Evolutionary conservation across 1,139 yeast species (phyloP).

Genomic region (Hansenula anomala): DNA sequence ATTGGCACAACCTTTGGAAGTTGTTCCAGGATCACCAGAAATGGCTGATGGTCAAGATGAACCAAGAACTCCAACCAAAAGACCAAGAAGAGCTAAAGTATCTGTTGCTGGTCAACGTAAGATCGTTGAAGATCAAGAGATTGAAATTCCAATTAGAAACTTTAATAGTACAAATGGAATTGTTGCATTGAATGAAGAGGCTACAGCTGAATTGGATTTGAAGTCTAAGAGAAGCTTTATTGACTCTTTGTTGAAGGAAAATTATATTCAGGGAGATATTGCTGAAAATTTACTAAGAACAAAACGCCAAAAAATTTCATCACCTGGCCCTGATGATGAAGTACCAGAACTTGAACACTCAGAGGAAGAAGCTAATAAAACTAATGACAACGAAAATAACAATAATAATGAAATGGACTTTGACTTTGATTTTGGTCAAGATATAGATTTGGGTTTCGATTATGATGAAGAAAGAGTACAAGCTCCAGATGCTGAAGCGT

Average conservation of each 20-base stretch:
- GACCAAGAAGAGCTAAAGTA: constrained; percentile 2
- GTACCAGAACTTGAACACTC: constrained; percentile 20
- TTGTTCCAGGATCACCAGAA: constrained; percentile 12
- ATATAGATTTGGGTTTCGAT: constrained; percentile 7
- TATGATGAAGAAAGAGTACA: constrained; percentile 2
- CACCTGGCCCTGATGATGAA: constrained; percentile 12
- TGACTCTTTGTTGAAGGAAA: constrained; percentile 9
- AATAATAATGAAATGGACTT: constrained; percentile 8
- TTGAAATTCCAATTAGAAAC: constrained; percentile 17
- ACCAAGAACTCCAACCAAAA: constrained; percentile 3
- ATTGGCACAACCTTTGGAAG: constrained; percentile 4
- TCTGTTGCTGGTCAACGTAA: constrained; percentile 13
- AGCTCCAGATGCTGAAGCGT: constrained; percentile 7
- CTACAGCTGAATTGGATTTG: constrained; percentile 5
- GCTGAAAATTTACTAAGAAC: constrained; percentile 12
- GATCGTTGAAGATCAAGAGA: constrained; percentile 16
- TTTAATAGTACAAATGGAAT: constrained; percentile 13
- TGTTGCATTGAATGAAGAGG: background rate
- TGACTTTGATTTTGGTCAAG: constrained; percentile 10
- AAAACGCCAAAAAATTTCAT: constrained; percentile 16
- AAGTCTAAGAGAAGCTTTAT: constrained; percentile 11
- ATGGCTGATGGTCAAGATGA: constrained; percentile 9
- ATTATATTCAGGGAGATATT: constrained; percentile 13
- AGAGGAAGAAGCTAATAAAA: constrained; percentile 9
- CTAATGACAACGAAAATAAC: constrained; percentile 17